phyloP scores from a whole-genome alignment of 2,329 filamentous ascomycete genomes.

The Pezicula neosporulosa region DNA sequence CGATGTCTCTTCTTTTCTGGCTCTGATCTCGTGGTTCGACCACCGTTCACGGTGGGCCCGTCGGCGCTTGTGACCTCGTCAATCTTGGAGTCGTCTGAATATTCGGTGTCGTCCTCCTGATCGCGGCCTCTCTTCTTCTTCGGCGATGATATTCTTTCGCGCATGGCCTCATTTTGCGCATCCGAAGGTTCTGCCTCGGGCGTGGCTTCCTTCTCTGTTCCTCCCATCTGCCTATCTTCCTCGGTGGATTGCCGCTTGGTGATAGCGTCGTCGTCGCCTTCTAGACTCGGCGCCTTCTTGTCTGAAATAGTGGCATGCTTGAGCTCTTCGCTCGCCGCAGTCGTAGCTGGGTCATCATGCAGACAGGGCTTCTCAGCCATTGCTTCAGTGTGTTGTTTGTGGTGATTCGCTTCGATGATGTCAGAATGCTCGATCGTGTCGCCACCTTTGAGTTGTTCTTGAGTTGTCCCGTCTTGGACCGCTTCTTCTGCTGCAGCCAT shows the following conservation, averaged over 20 bases:
- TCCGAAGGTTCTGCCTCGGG: slow-evolving; percentile 33
- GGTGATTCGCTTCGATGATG: slow-evolving; percentile 21
- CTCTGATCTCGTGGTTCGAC: slow-evolving; percentile 41
- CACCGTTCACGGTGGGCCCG: slow-evolving; percentile 34
- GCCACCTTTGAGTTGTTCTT: slow-evolving; percentile 1
- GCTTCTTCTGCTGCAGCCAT: slow-evolving; percentile 16
- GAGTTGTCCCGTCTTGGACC: slow-evolving; percentile 8
- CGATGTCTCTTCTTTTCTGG: slow-evolving; percentile 64
- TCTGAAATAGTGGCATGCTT: slow-evolving; percentile 62
- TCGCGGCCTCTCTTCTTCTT: slow-evolving; percentile 58
- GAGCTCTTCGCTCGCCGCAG: slow-evolving; percentile 60
- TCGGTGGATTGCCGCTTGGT: slow-evolving; percentile 22
- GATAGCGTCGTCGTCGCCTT: slow-evolving; percentile 22
- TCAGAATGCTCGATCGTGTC: slow-evolving; percentile 4
- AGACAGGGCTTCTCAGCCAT: slow-evolving; percentile 14
- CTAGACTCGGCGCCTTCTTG: slow-evolving; percentile 27
- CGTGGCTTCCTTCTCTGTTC: slow-evolving; percentile 19
- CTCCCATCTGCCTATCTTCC: slow-evolving; percentile 25
- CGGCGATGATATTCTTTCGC: slow-evolving; percentile 52
- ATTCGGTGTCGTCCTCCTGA: slow-evolving; percentile 42
- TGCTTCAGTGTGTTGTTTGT: slow-evolving; percentile 11
- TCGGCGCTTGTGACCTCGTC: slow-evolving; percentile 33
- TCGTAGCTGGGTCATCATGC: slow-evolving; percentile 59
- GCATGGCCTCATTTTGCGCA: slow-evolving; percentile 36
- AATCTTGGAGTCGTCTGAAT: slow-evolving; percentile 27